phyloP scores from a whole-genome alignment of 306 rosid species.

The Begonia peltatifolia region DNA sequence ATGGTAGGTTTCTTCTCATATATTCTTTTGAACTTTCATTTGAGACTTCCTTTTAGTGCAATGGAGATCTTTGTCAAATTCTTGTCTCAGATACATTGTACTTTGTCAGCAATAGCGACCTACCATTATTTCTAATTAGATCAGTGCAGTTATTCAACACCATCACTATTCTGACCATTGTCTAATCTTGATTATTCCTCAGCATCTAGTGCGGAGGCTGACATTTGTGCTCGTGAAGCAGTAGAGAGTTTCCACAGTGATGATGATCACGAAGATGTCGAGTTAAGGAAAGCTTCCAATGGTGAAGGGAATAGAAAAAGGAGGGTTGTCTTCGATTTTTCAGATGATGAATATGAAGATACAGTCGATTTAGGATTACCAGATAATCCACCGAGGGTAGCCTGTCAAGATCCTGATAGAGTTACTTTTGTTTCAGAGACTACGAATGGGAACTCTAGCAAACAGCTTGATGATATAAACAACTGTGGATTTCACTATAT shows the following conservation, averaged over 20 bases:
- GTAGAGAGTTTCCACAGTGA: constrained; percentile 42
- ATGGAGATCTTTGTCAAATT: constrained; percentile 2
- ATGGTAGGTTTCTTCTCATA: constrained; percentile 34
- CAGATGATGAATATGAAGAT: constrained; percentile 82
- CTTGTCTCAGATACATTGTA: constrained; percentile 2
- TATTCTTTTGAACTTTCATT: background rate
- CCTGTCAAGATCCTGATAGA: constrained; percentile 29
- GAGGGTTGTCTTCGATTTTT: constrained; percentile 72
- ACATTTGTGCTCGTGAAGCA: constrained; percentile 41
- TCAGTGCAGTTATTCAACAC: too few species aligned
- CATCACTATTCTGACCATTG: background rate
- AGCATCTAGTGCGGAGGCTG: constrained; percentile 47
- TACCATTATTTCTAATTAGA: too few species aligned
- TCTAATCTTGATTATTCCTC: constrained; percentile 7
- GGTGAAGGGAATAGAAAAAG: constrained; percentile 49
- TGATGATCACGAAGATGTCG: constrained; percentile 43
- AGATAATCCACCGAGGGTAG: constrained; percentile 25
- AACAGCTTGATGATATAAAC: constrained; percentile 25
- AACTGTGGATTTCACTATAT: too few species aligned
- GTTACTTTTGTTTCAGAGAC: constrained; percentile 28
- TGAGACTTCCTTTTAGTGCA: background rate
- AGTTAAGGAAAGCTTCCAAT: constrained; percentile 47
- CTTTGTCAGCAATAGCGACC: too few species aligned
- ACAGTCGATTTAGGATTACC: constrained; percentile 67
- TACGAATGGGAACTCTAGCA: constrained; percentile 24